phyloP scores from a whole-genome alignment of 2,329 filamentous ascomycete species.

The Colletotrichum higginsianum region DNA sequence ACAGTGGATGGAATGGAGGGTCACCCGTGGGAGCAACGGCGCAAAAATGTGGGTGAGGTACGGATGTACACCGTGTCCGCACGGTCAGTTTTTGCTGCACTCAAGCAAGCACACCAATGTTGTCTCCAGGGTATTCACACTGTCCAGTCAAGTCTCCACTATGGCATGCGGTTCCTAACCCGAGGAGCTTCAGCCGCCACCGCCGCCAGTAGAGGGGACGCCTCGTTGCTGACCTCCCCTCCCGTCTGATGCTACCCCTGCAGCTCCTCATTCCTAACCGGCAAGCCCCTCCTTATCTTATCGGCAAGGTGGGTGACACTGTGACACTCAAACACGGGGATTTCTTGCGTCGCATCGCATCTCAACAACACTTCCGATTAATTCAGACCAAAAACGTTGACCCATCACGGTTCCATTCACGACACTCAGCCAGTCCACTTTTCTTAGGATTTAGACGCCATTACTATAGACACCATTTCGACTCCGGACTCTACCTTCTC shows the following conservation, averaged over 20 bases:
- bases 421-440: background rate
- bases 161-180: constrained; percentile 22
- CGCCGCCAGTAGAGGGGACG: background rate
- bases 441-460: background rate
- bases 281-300: constrained; percentile 14
- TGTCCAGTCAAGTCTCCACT: constrained; percentile 16
- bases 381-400: background rate
- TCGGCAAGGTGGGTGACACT: background rate
- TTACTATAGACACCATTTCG: background rate
- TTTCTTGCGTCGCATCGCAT: constrained; percentile 2
- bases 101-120: background rate
- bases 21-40: constrained; percentile 30
- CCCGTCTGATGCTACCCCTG: constrained; percentile 1
- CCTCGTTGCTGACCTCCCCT: constrained; percentile 11
- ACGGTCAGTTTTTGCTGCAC: background rate
- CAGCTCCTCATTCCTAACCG: constrained; percentile 12
- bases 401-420: background rate
- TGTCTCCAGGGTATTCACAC: background rate
- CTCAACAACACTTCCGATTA: background rate
- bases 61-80: constrained; percentile 10
- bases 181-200: constrained; percentile 26
- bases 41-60: constrained; percentile 9
- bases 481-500: constrained; percentile 1
- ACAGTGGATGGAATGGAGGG: constrained; percentile 34
- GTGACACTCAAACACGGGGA: background rate